Percentiles rank a stretch among this genome's conserved stretches.
Conservation (phyloP, 108 stramenopile genomes). For the Schizochytrium sp. region DNA sequence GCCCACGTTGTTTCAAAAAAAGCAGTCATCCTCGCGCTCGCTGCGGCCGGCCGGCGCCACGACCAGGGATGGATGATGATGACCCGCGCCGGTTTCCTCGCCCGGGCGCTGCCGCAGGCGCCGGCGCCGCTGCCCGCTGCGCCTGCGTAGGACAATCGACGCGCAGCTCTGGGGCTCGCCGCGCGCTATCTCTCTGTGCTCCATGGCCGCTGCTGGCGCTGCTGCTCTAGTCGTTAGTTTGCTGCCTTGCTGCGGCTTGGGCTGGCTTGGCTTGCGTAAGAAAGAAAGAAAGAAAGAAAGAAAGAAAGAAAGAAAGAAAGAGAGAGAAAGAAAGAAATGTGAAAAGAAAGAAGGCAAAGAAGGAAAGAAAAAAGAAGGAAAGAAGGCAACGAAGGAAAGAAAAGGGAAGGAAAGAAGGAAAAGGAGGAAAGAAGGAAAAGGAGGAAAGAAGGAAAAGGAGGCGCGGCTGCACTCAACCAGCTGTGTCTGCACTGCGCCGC, state of each 20-base stretch:
- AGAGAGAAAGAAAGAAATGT: background rate
- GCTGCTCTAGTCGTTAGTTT: background rate
- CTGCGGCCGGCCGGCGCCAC: too few species aligned
- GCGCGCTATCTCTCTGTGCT: too few species aligned
- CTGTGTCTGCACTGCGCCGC: background rate
- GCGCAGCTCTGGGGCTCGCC: too few species aligned
- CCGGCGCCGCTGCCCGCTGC: too few species aligned
- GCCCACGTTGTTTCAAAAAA: too few species aligned
- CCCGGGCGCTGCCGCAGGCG: too few species aligned
- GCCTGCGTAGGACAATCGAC: too few species aligned
- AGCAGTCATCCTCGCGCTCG: too few species aligned
- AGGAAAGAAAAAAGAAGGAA: background rate
- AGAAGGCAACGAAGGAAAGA: background rate
- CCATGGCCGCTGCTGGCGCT: too few species aligned
- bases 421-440: background rate
- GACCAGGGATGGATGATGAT: too few species aligned
- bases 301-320: background rate
- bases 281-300: background rate
- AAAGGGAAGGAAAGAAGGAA: background rate
- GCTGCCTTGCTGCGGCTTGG: background rate
- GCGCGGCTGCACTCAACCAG: background rate
- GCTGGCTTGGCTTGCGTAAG: background rate
- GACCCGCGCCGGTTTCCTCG: too few species aligned
- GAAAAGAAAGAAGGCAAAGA: background rate
- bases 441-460: background rate